These are phyloP conservation scores for Fomitopsis pinicola DNA, from an alignment of 1,284 basidiomycete genomes.

Conservation along the genomic window DNA sequence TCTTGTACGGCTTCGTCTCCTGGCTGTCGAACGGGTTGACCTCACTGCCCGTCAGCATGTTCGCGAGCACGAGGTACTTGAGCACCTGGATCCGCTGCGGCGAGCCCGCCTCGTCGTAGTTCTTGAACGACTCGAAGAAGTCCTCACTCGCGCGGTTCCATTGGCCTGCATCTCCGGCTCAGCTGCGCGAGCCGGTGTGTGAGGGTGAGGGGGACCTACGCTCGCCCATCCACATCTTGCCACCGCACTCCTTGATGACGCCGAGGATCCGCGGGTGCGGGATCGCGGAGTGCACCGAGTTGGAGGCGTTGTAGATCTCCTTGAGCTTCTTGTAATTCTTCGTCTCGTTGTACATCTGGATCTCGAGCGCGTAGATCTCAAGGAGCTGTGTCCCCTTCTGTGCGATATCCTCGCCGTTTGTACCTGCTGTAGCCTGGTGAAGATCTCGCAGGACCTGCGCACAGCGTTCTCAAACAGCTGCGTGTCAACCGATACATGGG, in stretches of 20 bases:
- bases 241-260: conserved; percentile 98
- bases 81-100: conserved; percentile 96
- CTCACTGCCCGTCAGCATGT: conserved; percentile 97
- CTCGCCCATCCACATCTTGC: conserved; percentile 99
- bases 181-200: not conserved
- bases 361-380: conserved; percentile 98
- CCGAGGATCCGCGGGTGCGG: conserved; percentile 99
- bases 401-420: conserved; percentile 79
- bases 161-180: conserved; percentile 53
- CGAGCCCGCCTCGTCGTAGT: conserved; percentile 98
- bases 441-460: conserved; percentile 69
- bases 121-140: conserved; percentile 98
- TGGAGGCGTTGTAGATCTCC: conserved; percentile 96
- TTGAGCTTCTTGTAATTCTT: conserved; percentile 96
- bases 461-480: not conserved
- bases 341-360: conserved; percentile 98
- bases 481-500: not conserved
- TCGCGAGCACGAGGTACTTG: conserved; percentile 96
- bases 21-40: conserved; percentile 99
- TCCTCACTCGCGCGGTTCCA: conserved; percentile 97
- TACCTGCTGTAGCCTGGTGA: conserved; percentile 60
- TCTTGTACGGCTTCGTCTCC: conserved; percentile 99
- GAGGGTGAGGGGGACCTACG: conserved; percentile 46
- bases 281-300: conserved; percentile 92
- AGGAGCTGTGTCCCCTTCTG: conserved; percentile 89